Percentiles rank a stretch among this genome's conserved stretches.
These are phyloP conservation scores for Penicillium griseofulvum DNA, from an alignment of 2,329 filamentous ascomycete genomes.

Conservation along the genomic window DNA sequence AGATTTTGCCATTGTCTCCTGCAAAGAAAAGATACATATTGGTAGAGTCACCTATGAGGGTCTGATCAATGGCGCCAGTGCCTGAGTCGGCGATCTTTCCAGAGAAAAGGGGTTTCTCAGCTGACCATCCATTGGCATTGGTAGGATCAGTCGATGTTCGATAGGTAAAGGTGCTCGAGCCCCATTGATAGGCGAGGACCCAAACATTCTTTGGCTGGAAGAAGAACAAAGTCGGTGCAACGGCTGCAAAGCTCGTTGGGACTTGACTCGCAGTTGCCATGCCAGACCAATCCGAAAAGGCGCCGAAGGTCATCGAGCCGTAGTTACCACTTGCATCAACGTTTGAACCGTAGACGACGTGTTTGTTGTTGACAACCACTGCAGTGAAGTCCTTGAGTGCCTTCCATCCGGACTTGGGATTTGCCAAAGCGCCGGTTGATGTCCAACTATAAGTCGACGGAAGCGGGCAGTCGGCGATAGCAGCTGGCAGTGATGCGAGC, in stretches of 20 bases:
- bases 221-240: slow-evolving; percentile 63
- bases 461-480: slow-evolving; percentile 30
- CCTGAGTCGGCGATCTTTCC: slow-evolving; percentile 51
- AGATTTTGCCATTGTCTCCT: slow-evolving; percentile 66
- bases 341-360: slow-evolving; percentile 60
- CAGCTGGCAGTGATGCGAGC: not conserved
- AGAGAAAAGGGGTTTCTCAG: slow-evolving; percentile 55
- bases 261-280: slow-evolving; percentile 55
- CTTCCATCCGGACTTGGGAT: slow-evolving; percentile 54
- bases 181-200: slow-evolving; percentile 68
- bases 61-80: slow-evolving; percentile 62
- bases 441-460: slow-evolving; percentile 60
- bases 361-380: slow-evolving; percentile 55
- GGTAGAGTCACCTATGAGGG: slow-evolving; percentile 58
- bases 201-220: slow-evolving; percentile 61
- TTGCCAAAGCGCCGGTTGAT: slow-evolving; percentile 51
- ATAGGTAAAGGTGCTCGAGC: slow-evolving; percentile 59
- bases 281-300: slow-evolving; percentile 53
- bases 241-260: slow-evolving; percentile 46
- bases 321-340: slow-evolving; percentile 47
- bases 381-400: slow-evolving; percentile 64
- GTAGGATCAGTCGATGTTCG: slow-evolving; percentile 58
- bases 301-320: slow-evolving; percentile 59
- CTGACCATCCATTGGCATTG: slow-evolving; percentile 57
- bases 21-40: slow-evolving; percentile 68